Evolutionary conservation across 164 flowering plant genomes (phyloP).

Genomic region (Vitis amurensis): DNA sequence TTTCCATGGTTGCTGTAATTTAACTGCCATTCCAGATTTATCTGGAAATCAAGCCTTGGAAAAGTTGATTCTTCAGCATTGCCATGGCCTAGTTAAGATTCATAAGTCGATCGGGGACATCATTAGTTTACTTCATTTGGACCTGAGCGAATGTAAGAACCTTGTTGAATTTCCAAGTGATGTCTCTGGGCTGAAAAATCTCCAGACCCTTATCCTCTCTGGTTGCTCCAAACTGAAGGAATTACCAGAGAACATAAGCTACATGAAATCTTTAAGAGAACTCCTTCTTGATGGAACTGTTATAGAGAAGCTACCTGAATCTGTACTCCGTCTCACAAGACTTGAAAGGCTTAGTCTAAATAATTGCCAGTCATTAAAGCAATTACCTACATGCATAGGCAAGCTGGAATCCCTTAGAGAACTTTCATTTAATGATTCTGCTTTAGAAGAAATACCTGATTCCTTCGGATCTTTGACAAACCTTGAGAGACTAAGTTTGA

Average conservation of each 20-base stretch:
- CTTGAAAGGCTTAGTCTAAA: slow-evolving; percentile 28
- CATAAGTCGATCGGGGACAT: slow-evolving; percentile 30
- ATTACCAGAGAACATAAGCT: slow-evolving; percentile 25
- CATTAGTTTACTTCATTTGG: slow-evolving; percentile 18
- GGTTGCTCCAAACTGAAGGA: slow-evolving; percentile 27
- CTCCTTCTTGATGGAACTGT: slow-evolving; percentile 29
- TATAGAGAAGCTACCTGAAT: slow-evolving; percentile 24
- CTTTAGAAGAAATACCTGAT: slow-evolving; percentile 24
- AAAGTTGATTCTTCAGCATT: slow-evolving; percentile 29
- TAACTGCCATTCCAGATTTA: slow-evolving; percentile 33
- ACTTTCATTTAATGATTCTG: slow-evolving; percentile 21
- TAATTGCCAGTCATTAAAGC: slow-evolving; percentile 19
- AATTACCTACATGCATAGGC: slow-evolving; percentile 25
- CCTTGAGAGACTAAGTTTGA: slow-evolving; percentile 30
- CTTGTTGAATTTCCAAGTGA: slow-evolving; percentile 32
- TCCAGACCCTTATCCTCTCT: slow-evolving; percentile 30
- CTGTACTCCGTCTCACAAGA: slow-evolving; percentile 24
- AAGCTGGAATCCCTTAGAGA: slow-evolving; percentile 23
- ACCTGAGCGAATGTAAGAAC: slow-evolving; percentile 27
- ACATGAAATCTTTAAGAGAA: slow-evolving; percentile 27
- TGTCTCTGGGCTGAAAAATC: slow-evolving; percentile 34
- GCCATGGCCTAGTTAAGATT: slow-evolving; percentile 17
- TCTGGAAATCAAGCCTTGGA: slow-evolving; percentile 21
- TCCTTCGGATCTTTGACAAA: slow-evolving; percentile 25
- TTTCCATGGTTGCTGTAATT: slow-evolving; percentile 21